A percentile compares a stretch with the other conserved stretches of the same genome.
These are phyloP conservation scores for Dryas alaskensis DNA, from an alignment of 306 rosid species.

Conservation along the genomic window DNA sequence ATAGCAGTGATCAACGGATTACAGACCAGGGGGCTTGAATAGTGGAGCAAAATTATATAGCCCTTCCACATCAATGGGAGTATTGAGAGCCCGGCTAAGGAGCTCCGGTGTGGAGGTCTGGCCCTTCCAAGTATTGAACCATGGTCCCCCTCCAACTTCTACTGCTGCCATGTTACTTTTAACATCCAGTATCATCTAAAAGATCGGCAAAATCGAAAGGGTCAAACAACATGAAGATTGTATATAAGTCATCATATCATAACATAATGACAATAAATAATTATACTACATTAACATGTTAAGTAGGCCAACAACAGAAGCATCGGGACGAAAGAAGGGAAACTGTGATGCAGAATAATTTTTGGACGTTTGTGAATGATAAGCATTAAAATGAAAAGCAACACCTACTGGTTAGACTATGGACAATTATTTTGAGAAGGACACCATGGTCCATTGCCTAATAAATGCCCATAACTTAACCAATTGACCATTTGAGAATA, in stretches of 20 bases:
- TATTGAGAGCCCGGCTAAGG: constrained; percentile 46
- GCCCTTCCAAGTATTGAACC: constrained; percentile 90
- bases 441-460: neutral
- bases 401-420: neutral
- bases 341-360: neutral
- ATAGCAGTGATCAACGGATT: constrained; percentile 18
- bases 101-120: constrained; percentile 45
- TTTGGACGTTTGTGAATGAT: neutral
- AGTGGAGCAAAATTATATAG: constrained; percentile 47
- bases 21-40: constrained; percentile 87
- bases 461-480: neutral
- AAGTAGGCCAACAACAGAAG: neutral
- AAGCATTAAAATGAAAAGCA: neutral
- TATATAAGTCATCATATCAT: neutral
- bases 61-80: constrained; percentile 60
- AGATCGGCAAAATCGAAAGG: constrained; percentile 17
- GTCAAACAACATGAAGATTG: constrained; percentile 1
- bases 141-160: constrained; percentile 96
- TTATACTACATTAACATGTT: neutral
- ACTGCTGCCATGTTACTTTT: constrained; percentile 77
- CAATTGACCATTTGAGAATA: neutral
- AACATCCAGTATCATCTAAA: constrained; percentile 72
- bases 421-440: neutral
- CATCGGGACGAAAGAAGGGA: neutral
- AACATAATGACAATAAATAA: neutral